phyloP scores from a whole-genome alignment of 495 filamentous ascomycete genomes.

The Penicillium lagena region DNA sequence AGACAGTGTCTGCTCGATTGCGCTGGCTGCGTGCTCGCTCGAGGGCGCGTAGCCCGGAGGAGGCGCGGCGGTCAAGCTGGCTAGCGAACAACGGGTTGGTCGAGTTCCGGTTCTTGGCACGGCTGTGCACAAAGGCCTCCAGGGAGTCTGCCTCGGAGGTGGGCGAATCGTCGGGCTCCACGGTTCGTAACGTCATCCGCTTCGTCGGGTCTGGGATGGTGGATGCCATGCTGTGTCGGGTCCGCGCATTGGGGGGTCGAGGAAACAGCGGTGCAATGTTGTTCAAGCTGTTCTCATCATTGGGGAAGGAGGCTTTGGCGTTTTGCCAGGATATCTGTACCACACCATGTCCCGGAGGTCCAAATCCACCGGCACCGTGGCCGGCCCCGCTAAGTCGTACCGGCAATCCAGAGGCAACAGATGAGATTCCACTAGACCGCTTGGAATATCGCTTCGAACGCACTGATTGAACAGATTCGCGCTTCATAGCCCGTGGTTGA shows the following conservation, averaged over 20 bases:
- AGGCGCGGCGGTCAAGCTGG: constrained; percentile 27
- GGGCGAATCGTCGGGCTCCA: constrained; percentile 28
- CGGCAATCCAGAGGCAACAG: constrained; percentile 30
- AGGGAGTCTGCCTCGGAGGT: constrained; percentile 38
- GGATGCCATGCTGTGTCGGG: constrained; percentile 23
- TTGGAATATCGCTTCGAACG: constrained; percentile 36
- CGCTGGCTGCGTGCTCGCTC: constrained; percentile 30
- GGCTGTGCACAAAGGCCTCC: constrained; percentile 40
- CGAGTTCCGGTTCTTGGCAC: constrained; percentile 37
- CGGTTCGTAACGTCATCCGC: constrained; percentile 27
- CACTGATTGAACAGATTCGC: constrained; percentile 34
- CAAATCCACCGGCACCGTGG: constrained; percentile 43
- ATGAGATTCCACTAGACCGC: constrained; percentile 39
- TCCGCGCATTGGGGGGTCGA: constrained; percentile 25
- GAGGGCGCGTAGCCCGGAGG: constrained; percentile 30
- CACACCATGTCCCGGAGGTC: constrained; percentile 37
- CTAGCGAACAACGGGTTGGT: constrained; percentile 39
- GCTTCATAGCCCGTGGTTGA: constrained; percentile 36
- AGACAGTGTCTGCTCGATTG: constrained; percentile 35
- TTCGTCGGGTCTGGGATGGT: constrained; percentile 26
- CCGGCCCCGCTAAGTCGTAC: constrained; percentile 40
- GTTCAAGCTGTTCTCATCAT: constrained; percentile 30
- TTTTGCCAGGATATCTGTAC: constrained; percentile 46
- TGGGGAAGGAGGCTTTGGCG: constrained; percentile 28
- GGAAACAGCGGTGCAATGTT: constrained; percentile 35